Evolutionary conservation across 179 eudicot species (phyloP), one percentile per base, ranked within the genome.

Genomic region (Spinacia oleracea): DNA sequence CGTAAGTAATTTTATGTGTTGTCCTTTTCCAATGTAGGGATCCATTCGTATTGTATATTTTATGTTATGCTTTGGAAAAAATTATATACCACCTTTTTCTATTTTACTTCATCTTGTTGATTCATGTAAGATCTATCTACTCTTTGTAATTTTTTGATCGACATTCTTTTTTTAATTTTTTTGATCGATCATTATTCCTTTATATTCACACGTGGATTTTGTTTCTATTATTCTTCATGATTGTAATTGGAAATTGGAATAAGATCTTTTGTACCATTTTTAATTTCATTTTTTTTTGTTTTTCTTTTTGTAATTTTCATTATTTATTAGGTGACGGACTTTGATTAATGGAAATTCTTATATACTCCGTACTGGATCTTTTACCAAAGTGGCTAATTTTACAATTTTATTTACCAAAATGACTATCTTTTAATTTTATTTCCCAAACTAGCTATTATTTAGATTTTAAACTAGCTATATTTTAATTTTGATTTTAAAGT

Each of bases 21-120:
- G 79, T 78, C 82, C 14, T 51, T 78, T 69, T 74, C 79, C 9
- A 38, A 29, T 27, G 82, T 71, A 73, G 77, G 77, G 72, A 71
- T 76, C 79, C 65, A 56, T 46, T 21, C 15, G 0, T 27, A 66
- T 1, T 38, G 29, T 48, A 16, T 21, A 67, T 5, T 29, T n/a
- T 21, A n/a, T 58, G 71, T 76, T 81, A 35, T 80, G 76, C 65
- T 70, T 70, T 62, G 72, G 35, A 70, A 76, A 69, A 46, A 70
- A 48, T 76, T 70, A 70, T 67, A 4, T 64, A 35, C 21, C 7
- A 9, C 11, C 20, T 27, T 16, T 51, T 62, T 75, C 25, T 65
- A 20, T 66, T 15, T 45, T 51, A 50, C 43, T 10, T 70, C 74
- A 29, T 6, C 70, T 62, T 70, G 56, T 78, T 42, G 67, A 58